phyloP scores from a whole-genome alignment of 805 yeast species.

The Candida montana region DNA sequence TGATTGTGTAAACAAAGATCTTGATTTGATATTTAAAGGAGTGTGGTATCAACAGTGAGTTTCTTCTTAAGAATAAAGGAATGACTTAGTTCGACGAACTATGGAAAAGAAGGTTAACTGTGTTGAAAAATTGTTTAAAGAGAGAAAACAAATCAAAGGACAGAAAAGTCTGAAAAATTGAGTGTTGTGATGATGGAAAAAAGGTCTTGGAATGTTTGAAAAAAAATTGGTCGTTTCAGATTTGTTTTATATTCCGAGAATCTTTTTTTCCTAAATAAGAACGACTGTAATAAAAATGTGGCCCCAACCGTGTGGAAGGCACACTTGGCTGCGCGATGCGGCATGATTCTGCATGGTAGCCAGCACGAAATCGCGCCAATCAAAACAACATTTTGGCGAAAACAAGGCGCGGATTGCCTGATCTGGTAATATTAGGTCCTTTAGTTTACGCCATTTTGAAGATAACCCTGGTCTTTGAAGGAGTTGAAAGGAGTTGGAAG shows the following conservation, averaged over 20 bases:
- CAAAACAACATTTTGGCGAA: no score
- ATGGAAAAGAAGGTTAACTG: conserved; percentile 1
- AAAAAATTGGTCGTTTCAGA: conserved; percentile 7
- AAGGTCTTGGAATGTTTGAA: not conserved
- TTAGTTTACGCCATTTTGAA: no score
- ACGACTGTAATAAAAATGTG: not conserved
- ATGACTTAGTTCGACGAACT: conserved; percentile 8
- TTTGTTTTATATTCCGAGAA: conserved; percentile 6
- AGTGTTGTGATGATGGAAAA: not conserved
- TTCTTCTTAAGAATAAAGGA: conserved; percentile 8
- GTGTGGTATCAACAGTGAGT: conserved; percentile 2
- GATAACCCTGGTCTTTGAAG: no score
- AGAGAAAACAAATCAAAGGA: not conserved
- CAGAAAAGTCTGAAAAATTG: not conserved
- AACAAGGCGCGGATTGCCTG: no score
- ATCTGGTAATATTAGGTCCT: no score
- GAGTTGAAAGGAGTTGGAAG: no score
- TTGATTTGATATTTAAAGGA: not conserved
- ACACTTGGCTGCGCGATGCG: no score
- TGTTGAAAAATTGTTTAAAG: not conserved
- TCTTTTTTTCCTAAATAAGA: not conserved
- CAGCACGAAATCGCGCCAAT: no score
- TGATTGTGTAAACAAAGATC: not conserved
- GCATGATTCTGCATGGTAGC: no score
- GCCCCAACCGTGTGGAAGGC: not conserved